Percentiles rank a stretch among this genome's conserved stretches.
Evolutionary conservation across 768 basidiomycete species (phyloP).

Genomic region (Termitomyces sp.): DNA sequence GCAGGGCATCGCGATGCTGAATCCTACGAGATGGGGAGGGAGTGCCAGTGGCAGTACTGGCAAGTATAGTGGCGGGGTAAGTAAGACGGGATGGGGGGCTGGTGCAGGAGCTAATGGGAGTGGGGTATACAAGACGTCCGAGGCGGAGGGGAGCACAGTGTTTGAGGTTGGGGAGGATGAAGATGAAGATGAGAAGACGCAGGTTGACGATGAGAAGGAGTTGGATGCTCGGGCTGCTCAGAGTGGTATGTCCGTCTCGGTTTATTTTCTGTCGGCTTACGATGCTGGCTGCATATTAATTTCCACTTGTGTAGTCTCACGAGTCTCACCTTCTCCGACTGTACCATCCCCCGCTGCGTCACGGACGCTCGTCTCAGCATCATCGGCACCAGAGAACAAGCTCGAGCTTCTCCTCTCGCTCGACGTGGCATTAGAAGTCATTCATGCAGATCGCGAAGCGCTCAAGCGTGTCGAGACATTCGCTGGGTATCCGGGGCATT

Average conservation of each 20-base stretch:
- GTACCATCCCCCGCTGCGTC: not conserved
- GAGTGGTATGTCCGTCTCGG: not conserved
- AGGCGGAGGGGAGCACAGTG: slow-evolving; percentile 36
- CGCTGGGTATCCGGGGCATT: slow-evolving; percentile 77
- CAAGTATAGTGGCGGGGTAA: slow-evolving; percentile 16
- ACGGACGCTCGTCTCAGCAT: not conserved
- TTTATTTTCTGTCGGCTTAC: not conserved
- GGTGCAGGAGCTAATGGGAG: slow-evolving; percentile 15
- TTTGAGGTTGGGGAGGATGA: slow-evolving; percentile 46
- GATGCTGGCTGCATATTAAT: not conserved
- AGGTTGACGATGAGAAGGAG: slow-evolving; percentile 1
- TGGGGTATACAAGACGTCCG: slow-evolving; percentile 23
- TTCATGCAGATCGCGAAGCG: slow-evolving; percentile 88
- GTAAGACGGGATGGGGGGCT: slow-evolving; percentile 16
- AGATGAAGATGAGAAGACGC: slow-evolving; percentile 21
- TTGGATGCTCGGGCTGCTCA: slow-evolving; percentile 9
- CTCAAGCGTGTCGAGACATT: slow-evolving; percentile 93
- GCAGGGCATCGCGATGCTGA: slow-evolving; percentile 84
- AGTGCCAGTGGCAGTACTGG: not conserved
- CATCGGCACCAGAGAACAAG: slow-evolving; percentile 21
- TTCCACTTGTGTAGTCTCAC: not conserved
- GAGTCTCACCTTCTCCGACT: slow-evolving; percentile 3
- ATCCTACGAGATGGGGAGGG: slow-evolving; percentile 84
- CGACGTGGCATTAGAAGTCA: slow-evolving; percentile 85
- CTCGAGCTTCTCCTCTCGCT: slow-evolving; percentile 90